phyloP scores from a whole-genome alignment of 2,329 filamentous ascomycete species.

The Trichoderma arundinaceum region DNA sequence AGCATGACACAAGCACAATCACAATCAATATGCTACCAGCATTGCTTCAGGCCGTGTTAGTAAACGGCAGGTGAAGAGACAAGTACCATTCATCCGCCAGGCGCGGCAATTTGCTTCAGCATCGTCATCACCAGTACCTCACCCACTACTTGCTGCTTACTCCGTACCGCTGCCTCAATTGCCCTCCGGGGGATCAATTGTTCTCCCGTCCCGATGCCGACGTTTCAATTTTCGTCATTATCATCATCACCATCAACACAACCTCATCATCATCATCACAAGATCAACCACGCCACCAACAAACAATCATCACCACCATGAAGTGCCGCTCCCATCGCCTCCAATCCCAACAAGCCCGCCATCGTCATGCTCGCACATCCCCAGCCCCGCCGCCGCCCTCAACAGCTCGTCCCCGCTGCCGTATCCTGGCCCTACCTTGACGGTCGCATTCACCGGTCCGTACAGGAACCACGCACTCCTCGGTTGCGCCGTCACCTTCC shows the following conservation, averaged over 20 bases:
- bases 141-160: not conserved
- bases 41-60: too few species aligned
- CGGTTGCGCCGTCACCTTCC: slow-evolving; percentile 42
- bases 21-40: too few species aligned
- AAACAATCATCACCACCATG: not conserved
- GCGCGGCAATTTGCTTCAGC: not conserved
- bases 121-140: not conserved
- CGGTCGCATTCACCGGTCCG: slow-evolving; percentile 42
- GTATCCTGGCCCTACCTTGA: slow-evolving; percentile 33
- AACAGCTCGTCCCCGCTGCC: slow-evolving; percentile 34
- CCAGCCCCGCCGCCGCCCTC: slow-evolving; percentile 24
- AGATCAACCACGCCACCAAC: not conserved
- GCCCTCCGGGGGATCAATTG: not conserved
- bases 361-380: slow-evolving; percentile 12
- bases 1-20: too few species aligned
- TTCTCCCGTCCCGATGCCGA: slow-evolving; percentile 7
- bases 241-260: too few species aligned
- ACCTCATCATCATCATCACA: too few species aligned
- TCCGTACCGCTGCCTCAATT: not conserved
- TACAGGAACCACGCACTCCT: slow-evolving; percentile 51
- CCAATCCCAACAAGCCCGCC: not conserved
- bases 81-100: too few species aligned
- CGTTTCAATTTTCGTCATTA: not conserved
- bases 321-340: slow-evolving; percentile 1
- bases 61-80: too few species aligned